Percentiles rank a stretch among this genome's conserved stretches.
phyloP scores from a whole-genome alignment of 2,329 filamentous ascomycete genomes.

The Fusarium fracticaudum region DNA sequence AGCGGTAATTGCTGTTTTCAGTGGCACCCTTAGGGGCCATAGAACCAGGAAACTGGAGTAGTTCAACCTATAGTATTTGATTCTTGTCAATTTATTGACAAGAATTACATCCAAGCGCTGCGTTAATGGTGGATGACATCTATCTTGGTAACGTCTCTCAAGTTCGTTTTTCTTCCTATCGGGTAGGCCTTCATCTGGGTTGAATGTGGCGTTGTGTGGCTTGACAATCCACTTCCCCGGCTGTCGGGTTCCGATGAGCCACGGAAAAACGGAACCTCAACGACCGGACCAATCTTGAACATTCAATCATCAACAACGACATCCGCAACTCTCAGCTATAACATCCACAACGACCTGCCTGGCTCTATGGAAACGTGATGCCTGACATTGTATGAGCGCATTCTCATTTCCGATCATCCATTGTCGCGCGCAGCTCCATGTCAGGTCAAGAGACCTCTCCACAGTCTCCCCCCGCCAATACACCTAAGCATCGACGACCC shows the following conservation, averaged over 20 bases:
- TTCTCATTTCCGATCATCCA: background rate
- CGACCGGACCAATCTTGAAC: constrained; percentile 17
- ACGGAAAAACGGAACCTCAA: constrained; percentile 27
- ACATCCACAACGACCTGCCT: background rate
- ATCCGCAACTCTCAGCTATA: background rate
- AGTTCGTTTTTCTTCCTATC: background rate
- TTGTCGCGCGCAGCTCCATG: constrained; percentile 22
- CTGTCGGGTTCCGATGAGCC: constrained; percentile 13
- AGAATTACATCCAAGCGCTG: background rate
- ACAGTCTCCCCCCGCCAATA: constrained; percentile 34
- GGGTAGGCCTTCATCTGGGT: background rate
- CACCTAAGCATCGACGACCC: constrained; percentile 36
- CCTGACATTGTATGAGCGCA: background rate
- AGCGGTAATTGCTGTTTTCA: too few relatives aligned
- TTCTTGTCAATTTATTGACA: background rate
- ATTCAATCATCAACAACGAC: constrained; percentile 14
- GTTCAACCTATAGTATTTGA: too few relatives aligned
- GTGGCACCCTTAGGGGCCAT: background rate
- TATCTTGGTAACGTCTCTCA: background rate
- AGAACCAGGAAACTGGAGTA: too few relatives aligned
- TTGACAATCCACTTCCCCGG: background rate
- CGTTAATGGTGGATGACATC: background rate
- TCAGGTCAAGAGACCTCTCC: constrained; percentile 38
- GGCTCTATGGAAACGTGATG: constrained; percentile 18
- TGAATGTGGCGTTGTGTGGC: background rate